Base-by-base conservation (phyloP, 2,329 filamentous ascomycete genomes). In the Chaetomium olivaceum region DNA sequence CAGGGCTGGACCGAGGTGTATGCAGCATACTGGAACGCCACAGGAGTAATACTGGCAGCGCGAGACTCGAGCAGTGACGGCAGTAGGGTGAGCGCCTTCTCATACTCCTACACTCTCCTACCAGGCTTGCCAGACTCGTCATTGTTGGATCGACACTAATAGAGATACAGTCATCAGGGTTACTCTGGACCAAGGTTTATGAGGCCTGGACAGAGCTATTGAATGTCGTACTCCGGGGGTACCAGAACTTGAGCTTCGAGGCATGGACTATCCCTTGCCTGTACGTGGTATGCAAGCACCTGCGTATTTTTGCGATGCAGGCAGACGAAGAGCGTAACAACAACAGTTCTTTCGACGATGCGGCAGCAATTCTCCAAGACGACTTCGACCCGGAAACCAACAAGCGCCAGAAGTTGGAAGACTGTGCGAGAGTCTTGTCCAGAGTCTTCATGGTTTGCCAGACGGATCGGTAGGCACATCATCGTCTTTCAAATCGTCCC, bases 241-340 rank as follows among this genome's bases (percentile, higher is more conserved):
- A 97, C 76, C 89, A 88, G 43, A 89, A 85, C 70, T 82, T 84
- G 63, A 85, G 86, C 2, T 92, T 98, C 72, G 89, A 92, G 70
- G 89, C 92, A 36, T 99, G 95, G 94, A 95, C 93, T 0, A 88
- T 99, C 60, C 93, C 95, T 3, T 93, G 91, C 74, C 83, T 99
- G 48, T 98, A 98, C 74, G 85, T 91, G 61, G 89, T 90, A 27
- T 93, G 93, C 62, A 96, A 92, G 78, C 93, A 96, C 75, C 79
- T 99, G 66, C 85, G 95, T 66, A 81, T 90, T 52, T 96, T 97
- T 78, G 95, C 95, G 57, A 95, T 97, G 76, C 92, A 90, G 74
- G 93, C 95, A 63, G 95, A 99, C 76, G 86, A 89, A 46, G 89
- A 91, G 73, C 81, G 84, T 27, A 79, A 76, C 66, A 77, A 73